Base-by-base conservation (phyloP, 495 filamentous ascomycete genomes). In the Neurospora sp. region DNA sequence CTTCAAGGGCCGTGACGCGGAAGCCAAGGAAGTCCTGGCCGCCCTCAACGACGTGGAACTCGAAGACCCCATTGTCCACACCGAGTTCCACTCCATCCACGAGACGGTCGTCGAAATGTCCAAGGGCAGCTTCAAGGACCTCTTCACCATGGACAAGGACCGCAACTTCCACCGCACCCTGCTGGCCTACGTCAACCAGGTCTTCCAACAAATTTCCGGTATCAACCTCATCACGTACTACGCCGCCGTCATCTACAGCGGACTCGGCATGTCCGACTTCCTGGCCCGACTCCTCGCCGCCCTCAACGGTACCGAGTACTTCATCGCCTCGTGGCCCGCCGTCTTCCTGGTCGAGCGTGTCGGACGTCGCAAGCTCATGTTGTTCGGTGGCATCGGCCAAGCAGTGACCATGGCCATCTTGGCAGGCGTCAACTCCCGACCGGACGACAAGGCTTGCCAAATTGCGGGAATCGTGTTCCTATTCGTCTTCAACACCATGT, bases 171-270 rank as follows among this genome's bases (percentile, higher is more conserved):
- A 94, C 80, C 89, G 93, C 14, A 69, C 61, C 1, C 27, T 72
- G 37, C 69, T 76, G 3, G 75, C 71, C 6, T 40, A 68, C 27
- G 37, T 39, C 40, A 74, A 35, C 71, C 75, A 76, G 48, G 71
- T 74, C 8, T 69, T 76, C 16, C 75, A 76, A 48, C 74, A 76
- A 4, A 39, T 76, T 10, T 72, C n/a, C 0, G 92, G 92, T 31
- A 93, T 94, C 76, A 93, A 93, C 74, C 76, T 94, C 20, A 90
- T 93, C 74, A 91, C 90, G 0, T 92, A 93, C 77, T 94, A 94
- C 72, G 87, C 90, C 1, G 84, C 91, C 7, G 87, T 88, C 4
- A 88, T 94, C 69, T 88, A 91, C 74, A 84, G 89, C 37, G 84
- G 85, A 2, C 84, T 93, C 39, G 83, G 80, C 61, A 82, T 85